Evolutionary conservation across 2,329 filamentous ascomycete genomes (phyloP), one percentile per base, ranked within the genome.

Genomic region (Colletotrichum sp.): DNA sequence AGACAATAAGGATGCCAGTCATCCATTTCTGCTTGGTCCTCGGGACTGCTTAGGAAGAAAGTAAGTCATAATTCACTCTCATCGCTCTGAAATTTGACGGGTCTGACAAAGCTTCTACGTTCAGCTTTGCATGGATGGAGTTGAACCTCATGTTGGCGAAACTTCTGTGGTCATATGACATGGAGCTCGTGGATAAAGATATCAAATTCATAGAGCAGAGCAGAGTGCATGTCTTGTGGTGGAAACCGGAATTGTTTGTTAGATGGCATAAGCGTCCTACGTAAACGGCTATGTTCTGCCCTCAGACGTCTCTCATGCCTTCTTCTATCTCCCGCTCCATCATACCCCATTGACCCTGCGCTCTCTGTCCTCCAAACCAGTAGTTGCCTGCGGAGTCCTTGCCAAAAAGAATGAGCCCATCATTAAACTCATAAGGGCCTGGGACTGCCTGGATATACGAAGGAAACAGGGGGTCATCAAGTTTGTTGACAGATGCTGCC

Each of bases 371-470:
- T 13, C 65, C 74, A 21, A 84, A 34, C 83, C 83, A 84, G 71
- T 81, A 83, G 74, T 83, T 83, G 1, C 80, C 83, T 7, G 65
- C 63, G 1, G 72, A 55, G 70, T 84, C 83, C 72, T 83, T 83
- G 7, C 83, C 83, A 7, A 76, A 55, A 59, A 82, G 78, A 18
- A 80, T 79, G 30, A 77, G 77, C 1, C 72, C 74, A 13, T 81
- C 43, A 63, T 77, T 78, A 69, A 77, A 79, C 76, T 68, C 74
- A 12, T 76, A 70, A n/a, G 77, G 71, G 1, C 77, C 70, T 21
- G 67, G 39, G 8, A 75, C 43, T 26, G 68, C 78, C 43, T 69
- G 39, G 8, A 78, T 48, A 34, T 78, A 79, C 12, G 36, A 83
- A 52, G 16, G 80, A 78, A 28, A 74, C 52, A 55, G 32, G 7